Base-by-base conservation (phyloP, 257 asterid genomes). In the Solanum dulcamara region DNA sequence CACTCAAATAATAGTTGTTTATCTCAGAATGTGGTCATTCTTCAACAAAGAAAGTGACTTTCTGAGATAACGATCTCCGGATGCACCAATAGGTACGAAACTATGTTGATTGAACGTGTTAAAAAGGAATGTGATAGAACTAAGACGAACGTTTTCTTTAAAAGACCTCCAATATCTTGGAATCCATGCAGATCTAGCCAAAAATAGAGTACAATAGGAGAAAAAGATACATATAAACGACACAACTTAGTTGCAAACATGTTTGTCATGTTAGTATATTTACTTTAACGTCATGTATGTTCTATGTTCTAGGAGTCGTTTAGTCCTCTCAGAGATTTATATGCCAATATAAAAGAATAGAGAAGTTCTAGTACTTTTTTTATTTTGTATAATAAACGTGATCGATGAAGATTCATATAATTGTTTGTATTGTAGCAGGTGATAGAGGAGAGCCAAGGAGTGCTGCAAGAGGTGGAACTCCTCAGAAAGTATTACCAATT, bases 371-470 rank as follows among this genome's bases (percentile, higher is more conserved):
- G 30, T 57, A 22, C 30, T 22, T 57, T 40, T 40, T 40, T 37
- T 37, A 6, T 37, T 40, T 57, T 57, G 66, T 22, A 22, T 57
- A 22, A 10, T 0, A 57, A 57, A 1, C 15, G 10, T 57, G 66
- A n/a, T 57, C 66, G 0, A n/a, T n/a, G 66, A 57, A 57, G 15
- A 57, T 57, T 57, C 66, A 57, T 10, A n/a, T 57, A 57, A 14
- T 57, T 57, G 66, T n/a, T 57, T 8, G 67, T 68, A 33, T 79
- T 86, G 60, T 77, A 92, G 97, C 93, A 2, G 87, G 94, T 86
- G 97, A 91, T 84, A 93, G 96, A 86, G 96, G 95, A 85, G 97
- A 92, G 86, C 97, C 95, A n/a, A 91, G 97, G 87, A 40, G 86
- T 83, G 83, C 93, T 26, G 87, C 81, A 77, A 94, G 96, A 89